Base-by-base conservation (phyloP, 345 rosid genomes). In the Toxicodendron radicans region DNA sequence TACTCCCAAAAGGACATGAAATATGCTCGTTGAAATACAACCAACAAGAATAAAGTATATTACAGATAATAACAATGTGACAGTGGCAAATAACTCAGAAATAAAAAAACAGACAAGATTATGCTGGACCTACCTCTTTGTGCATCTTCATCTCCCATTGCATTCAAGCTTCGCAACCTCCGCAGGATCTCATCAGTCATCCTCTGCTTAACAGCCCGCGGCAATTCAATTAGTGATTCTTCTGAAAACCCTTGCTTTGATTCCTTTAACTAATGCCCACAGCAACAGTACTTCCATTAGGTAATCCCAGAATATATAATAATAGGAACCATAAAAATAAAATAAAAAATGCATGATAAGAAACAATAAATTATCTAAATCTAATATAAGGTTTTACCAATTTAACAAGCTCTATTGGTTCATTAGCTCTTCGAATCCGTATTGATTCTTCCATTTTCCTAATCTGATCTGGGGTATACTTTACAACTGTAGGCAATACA, bases 381-480 rank as follows among this genome's bases (percentile, higher is more conserved):
- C 32, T 23, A 74, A 38, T 9, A 66, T 49, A 48, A 33, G 48
- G 59, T 74, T 79, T 48, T 79, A 95, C 99, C 91, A 89, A 71
- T 78, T 83, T 79, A 78, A 86, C 62, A 77, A 96, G 95, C 82
- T 83, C 71, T 23, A 69, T 11, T 33, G 98, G 92, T 75, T 90
- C 80, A 68, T 86, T 87, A 0, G 85, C 90, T 82, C 87, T 89
- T 71, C 99, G 93, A 85, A 96, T 89, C 87, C 87, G 91, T 63
- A 83, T 75, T 11, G 97, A 92, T 73, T 93, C 98, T 83, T 92
- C 92, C 97, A 92, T 96, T 82, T 79, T 88, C 86, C 76, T 85
- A 84, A 92, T 87, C 97, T 93, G 97, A 79, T 87, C 93, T 35
- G 90, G 85, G 14, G 95, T 86, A 71, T 90, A 96, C 68, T 81